These are phyloP conservation scores for Lepiota venenata DNA, from an alignment of 768 basidiomycete genomes.

Conservation along the genomic window DNA sequence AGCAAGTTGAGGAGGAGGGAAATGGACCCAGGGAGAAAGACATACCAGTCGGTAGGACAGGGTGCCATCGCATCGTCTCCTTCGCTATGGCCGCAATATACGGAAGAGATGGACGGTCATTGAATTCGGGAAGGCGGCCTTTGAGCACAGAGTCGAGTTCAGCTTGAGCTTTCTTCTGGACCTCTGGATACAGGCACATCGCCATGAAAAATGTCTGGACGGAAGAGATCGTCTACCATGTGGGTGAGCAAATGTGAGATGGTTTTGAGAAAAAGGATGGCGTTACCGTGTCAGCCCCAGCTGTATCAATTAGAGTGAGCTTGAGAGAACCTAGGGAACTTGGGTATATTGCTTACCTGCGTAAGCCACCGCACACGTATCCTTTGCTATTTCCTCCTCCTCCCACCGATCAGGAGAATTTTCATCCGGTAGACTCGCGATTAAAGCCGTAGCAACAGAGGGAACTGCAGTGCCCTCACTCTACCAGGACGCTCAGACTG, in stretches of 20 bases:
- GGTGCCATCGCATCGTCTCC: conserved; percentile 13
- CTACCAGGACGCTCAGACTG: neutral
- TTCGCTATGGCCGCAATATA: conserved; percentile 16
- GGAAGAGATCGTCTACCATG: conserved; percentile 24
- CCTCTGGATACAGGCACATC: conserved; percentile 30
- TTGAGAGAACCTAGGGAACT: neutral
- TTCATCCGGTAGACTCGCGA: conserved; percentile 2
- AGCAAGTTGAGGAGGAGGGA: neutral
- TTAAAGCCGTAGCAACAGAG: conserved; percentile 2
- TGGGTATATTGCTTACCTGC: conserved; percentile 20
- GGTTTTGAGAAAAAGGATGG: neutral
- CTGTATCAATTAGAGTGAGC: conserved; percentile 14
- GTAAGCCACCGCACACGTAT: conserved; percentile 22
- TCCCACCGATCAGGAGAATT: neutral
- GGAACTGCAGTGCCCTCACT: neutral
- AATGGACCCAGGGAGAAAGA: neutral
- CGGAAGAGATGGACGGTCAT: conserved; percentile 12
- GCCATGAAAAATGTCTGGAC: conserved; percentile 31
- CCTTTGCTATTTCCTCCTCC: conserved; percentile 3
- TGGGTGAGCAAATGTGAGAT: neutral
- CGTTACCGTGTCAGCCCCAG: conserved; percentile 38
- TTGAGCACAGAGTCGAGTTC: conserved; percentile 17
- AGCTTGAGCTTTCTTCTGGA: conserved; percentile 13
- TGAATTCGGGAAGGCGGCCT: conserved; percentile 12
- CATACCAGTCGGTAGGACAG: conserved; percentile 6